Conservation (phyloP, 169 alveolate species). For the Cryptosporidium ubiquitum region DNA sequence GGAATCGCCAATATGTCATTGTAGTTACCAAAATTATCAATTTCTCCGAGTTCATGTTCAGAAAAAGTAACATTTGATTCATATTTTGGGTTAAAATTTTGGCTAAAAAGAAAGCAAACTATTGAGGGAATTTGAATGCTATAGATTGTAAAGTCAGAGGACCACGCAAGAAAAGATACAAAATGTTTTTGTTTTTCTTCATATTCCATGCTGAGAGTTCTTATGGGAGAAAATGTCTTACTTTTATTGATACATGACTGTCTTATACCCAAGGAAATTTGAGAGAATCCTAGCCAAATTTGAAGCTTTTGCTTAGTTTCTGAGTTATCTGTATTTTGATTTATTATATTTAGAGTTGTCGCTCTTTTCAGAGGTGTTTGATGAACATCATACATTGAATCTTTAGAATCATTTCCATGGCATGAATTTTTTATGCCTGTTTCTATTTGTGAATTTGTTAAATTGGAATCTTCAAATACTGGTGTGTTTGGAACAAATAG, state of each 20-base stretch:
- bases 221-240: conserved; percentile 9
- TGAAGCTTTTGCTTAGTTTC: conserved; percentile 27
- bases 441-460: not conserved
- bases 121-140: conserved; percentile 37
- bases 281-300: conserved; percentile 67
- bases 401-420: not conserved
- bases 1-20: conserved; percentile 24
- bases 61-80: conserved; percentile 24
- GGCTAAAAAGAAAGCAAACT: conserved; percentile 21
- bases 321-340: not conserved
- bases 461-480: not conserved
- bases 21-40: conserved; percentile 36
- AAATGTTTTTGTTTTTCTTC: conserved; percentile 15
- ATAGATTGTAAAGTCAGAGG: conserved; percentile 64
- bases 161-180: conserved; percentile 65
- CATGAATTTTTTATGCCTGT: not conserved
- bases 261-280: not conserved
- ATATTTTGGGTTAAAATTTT: conserved; percentile 16
- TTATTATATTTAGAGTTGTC: not conserved
- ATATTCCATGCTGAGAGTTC: not conserved
- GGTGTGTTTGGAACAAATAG: conserved; percentile 59
- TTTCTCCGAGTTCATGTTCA: conserved; percentile 19
- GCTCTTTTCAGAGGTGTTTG: not conserved
- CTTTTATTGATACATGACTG: not conserved
- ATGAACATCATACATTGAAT: not conserved